Conservation (phyloP, 441 rosid genomes). For the Biscutella laevigata region DNA sequence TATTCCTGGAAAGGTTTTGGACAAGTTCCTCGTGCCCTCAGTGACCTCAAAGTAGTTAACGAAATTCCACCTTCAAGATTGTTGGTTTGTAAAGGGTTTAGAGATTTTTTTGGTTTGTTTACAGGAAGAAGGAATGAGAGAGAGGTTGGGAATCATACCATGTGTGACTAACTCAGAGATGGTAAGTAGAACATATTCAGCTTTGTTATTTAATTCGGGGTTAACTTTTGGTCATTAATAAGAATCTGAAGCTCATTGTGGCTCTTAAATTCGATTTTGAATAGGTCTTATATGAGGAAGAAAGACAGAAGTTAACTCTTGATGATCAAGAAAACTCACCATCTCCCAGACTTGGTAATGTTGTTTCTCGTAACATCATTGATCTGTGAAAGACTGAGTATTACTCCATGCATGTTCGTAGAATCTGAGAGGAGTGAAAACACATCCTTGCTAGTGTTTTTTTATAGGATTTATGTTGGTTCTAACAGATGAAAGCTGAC, state of each 20-base stretch:
- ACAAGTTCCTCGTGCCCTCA: constrained; percentile 53
- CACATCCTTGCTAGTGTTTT: not conserved
- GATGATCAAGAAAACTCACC: constrained; percentile 47
- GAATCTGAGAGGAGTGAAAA: not conserved
- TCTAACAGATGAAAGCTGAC: too few species aligned
- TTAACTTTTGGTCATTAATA: too few species aligned
- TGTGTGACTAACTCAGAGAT: constrained; percentile 29
- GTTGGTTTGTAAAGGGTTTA: not conserved
- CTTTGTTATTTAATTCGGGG: too few species aligned
- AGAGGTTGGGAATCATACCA: constrained; percentile 41
- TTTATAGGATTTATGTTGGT: not conserved
- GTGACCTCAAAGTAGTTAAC: constrained; percentile 41
- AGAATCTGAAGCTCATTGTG: too few species aligned
- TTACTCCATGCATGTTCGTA: not conserved
- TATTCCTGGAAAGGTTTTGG: constrained; percentile 75
- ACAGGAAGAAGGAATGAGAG: constrained; percentile 58
- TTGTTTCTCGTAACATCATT: constrained; percentile 1
- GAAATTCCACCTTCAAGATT: not conserved
- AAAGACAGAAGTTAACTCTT: constrained; percentile 28
- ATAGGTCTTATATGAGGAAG: constrained; percentile 41
- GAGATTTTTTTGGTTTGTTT: constrained; percentile 6
- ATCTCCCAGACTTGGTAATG: constrained; percentile 47
- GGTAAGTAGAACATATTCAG: constrained; percentile 28
- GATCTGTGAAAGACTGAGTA: not conserved
- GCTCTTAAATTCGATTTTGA: not conserved